These are phyloP conservation scores for Diospyros kaki DNA, from an alignment of 148 eudicot species.

Conservation along the genomic window DNA sequence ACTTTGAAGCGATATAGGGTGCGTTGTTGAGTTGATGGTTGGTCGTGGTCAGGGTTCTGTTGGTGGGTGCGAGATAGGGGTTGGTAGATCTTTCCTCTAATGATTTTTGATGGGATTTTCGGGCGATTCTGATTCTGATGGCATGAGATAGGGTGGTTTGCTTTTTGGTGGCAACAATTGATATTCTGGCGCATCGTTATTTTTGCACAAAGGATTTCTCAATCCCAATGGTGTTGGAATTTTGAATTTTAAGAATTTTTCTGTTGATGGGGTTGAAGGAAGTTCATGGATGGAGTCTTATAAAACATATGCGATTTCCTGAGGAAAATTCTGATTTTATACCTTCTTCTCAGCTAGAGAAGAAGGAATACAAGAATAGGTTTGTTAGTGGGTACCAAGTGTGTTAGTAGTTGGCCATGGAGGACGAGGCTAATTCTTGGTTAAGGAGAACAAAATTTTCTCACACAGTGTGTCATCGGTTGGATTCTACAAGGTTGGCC, in stretches of 20 bases:
- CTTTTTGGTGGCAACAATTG: too few relatives aligned
- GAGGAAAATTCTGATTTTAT: constrained; percentile 16
- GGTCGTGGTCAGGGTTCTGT: constrained; percentile 1
- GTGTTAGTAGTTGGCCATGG: constrained; percentile 39
- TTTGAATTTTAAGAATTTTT: constrained; percentile 4
- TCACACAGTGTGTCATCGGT: constrained; percentile 66
- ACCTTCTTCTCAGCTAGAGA: constrained; percentile 16
- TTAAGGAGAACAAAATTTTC: constrained; percentile 75
- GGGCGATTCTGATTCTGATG: neutral
- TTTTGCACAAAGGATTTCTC: neutral
- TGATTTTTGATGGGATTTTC: neutral
- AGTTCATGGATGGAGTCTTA: constrained; percentile 19
- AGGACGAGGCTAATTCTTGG: constrained; percentile 74
- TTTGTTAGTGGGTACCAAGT: constrained; percentile 22
- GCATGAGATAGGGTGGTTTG: neutral
- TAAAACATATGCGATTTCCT: constrained; percentile 15
- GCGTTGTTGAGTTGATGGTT: neutral
- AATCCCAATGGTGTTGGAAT: constrained; percentile 7
- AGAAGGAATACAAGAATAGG: constrained; percentile 10
- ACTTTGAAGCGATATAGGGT: constrained; percentile 25
- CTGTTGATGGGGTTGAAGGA: constrained; percentile 36
- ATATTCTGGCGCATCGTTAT: too few relatives aligned
- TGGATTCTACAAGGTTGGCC: constrained; percentile 50
- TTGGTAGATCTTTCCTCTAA: constrained; percentile 4
- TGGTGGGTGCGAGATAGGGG: neutral